Conservation (phyloP, 148 eudicot species). For the Silene latifolia region DNA sequence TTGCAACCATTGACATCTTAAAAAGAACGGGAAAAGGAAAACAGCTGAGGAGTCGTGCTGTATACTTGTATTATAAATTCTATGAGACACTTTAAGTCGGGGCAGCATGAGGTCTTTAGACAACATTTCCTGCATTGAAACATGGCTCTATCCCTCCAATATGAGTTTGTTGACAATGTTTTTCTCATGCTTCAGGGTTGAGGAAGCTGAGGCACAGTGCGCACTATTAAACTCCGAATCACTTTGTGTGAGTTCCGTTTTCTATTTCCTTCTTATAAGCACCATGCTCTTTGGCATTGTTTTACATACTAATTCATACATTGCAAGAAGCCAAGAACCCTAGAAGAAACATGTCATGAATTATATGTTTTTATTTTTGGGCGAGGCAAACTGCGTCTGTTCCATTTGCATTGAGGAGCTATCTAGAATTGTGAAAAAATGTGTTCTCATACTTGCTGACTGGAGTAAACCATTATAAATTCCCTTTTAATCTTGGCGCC, state of each 20-base stretch:
- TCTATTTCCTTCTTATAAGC: no score
- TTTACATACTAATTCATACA: not conserved
- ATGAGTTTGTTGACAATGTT: constrained; percentile 10
- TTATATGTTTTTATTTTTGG: not conserved
- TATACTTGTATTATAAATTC: no score
- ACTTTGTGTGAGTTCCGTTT: constrained; percentile 62
- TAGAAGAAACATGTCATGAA: not conserved
- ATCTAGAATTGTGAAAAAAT: not conserved
- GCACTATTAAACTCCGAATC: constrained; percentile 76
- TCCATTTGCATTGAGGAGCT: not conserved
- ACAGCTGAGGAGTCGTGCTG: not conserved
- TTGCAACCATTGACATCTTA: not conserved
- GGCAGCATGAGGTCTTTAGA: not conserved
- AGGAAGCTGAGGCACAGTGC: constrained; percentile 98
- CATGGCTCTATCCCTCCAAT: not conserved
- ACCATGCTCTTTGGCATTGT: no score
- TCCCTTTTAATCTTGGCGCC: not conserved
- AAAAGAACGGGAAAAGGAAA: not conserved
- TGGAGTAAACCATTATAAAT: not conserved
- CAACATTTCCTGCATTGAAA: not conserved
- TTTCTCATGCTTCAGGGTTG: constrained; percentile 50
- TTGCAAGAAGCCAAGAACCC: not conserved
- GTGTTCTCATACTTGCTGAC: not conserved
- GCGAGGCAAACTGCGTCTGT: not conserved
- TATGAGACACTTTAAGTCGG: not conserved